Evolutionary conservation across 768 basidiomycete genomes (phyloP).

Genomic region (Suillus plorans): DNA sequence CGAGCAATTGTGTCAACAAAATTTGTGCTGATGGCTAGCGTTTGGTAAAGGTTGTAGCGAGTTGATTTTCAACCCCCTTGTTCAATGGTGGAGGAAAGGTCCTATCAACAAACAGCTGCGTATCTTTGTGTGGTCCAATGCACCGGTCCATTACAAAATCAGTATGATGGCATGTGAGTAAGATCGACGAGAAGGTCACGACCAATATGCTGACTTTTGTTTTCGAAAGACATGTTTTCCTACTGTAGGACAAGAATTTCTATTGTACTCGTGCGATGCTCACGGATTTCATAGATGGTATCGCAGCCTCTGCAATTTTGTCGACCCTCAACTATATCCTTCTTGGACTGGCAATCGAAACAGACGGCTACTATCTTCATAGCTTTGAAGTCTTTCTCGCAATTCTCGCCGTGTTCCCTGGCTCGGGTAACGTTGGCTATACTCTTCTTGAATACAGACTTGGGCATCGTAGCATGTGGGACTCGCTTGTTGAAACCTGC

Average conservation of each 20-base stretch:
- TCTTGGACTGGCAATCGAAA: slow-evolving; percentile 63
- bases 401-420: slow-evolving; percentile 66
- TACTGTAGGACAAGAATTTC: slow-evolving; percentile 33
- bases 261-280: not conserved
- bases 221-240: slow-evolving; percentile 38
- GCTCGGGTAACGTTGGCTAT: slow-evolving; percentile 65
- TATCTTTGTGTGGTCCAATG: slow-evolving; percentile 65
- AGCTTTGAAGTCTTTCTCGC: slow-evolving; percentile 75
- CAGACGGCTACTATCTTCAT: slow-evolving; percentile 69
- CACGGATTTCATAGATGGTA: slow-evolving; percentile 32
- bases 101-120: slow-evolving; percentile 78
- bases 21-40: not conserved
- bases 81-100: slow-evolving; percentile 54
- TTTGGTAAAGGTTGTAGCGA: slow-evolving; percentile 58
- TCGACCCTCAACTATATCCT: slow-evolving; percentile 65
- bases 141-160: slow-evolving; percentile 76
- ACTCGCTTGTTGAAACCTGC: slow-evolving; percentile 16
- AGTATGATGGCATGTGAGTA: slow-evolving; percentile 46
- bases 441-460: slow-evolving; percentile 67
- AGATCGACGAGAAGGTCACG: slow-evolving; percentile 5
- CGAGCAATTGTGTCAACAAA: slow-evolving; percentile 36
- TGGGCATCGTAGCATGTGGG: slow-evolving; percentile 32
- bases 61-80: slow-evolving; percentile 79
- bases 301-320: slow-evolving; percentile 61
- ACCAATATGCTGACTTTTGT: not conserved